Base-by-base conservation (phyloP, 441 rosid species). In the Arabidopsis hybrid region DNA sequence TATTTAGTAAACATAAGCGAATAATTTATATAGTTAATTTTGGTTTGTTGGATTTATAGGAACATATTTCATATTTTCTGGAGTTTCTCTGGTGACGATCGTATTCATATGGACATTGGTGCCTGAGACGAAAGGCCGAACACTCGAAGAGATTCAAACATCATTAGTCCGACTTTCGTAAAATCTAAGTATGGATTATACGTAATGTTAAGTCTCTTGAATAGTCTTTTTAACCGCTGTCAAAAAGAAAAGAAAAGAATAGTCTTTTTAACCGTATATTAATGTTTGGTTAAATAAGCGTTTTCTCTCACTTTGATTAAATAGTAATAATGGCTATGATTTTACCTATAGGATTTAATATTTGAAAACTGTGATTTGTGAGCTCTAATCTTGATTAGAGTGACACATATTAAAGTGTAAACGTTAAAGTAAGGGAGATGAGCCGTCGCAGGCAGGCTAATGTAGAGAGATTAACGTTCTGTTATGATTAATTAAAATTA, bases 141-240 rank as follows among this genome's bases (percentile, higher is more conserved):
- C 76, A 39, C 80, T 77, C 12, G 80, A 77, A 59, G 76, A 77
- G 13, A 77, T 77, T 57, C 80, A 77, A 65, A 21, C 76, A 56
- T 71, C 80, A 39, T 14, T 77, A 11, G 36, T 65, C 8, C 56
- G 12, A 9, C 35, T 42, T 17, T 34, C 38, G 8, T 65, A 59
- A 57, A 57, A n/a, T 13, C 2, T 6, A 66, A 50, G 21, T 11
- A 60, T 51, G 35, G 4, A 58, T 7, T 1, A 45, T 31, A 31
- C 32, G 4, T 46, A 52, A 52, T 52, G 14, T 67, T 21, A 45
- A 29, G 8, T 31, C 10, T 47, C 35, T 32, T 5, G 3, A 29
- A 31, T 2, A 13, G 8, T 55, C 10, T 55, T 60, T 18, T 40
- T 14, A 16, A 42, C 14, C 21, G 26, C 26, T 21, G 26, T 21